Percentiles rank a stretch among this genome's conserved stretches.
phyloP scores from a whole-genome alignment of 495 filamentous ascomycete genomes.

The Parachaetomium inaequale region DNA sequence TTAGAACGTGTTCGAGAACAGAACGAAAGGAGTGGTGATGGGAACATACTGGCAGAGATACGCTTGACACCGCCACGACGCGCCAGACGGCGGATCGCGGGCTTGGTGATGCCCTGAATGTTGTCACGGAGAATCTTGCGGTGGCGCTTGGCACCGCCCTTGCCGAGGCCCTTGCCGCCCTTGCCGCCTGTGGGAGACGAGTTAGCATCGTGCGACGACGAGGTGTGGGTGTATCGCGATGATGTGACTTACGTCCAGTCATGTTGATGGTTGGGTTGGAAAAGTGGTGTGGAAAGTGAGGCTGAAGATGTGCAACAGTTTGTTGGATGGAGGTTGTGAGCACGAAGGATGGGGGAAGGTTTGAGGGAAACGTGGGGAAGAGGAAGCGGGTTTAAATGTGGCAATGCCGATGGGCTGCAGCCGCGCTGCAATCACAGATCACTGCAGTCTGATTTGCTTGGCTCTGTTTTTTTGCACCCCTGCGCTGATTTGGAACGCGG shows the following conservation, averaged over 20 bases:
- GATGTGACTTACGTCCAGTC: conserved; percentile 87
- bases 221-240: conserved; percentile 16
- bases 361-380: conserved; percentile 48
- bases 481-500: conserved; percentile 23
- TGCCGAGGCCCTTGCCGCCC: conserved; percentile 94
- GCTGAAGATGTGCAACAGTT: conserved; percentile 36
- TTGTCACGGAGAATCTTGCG: conserved; percentile 99
- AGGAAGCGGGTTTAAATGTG: conserved; percentile 41
- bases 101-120: conserved; percentile 99
- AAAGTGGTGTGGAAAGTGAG: conserved; percentile 30
- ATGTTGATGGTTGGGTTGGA: conserved; percentile 50
- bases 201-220: conserved; percentile 27
- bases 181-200: conserved; percentile 68
- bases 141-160: conserved; percentile 86
- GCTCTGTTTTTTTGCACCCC: conserved; percentile 23
- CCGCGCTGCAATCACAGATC: conserved; percentile 43
- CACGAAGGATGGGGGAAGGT: conserved; percentile 23
- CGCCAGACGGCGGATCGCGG: conserved; percentile 99
- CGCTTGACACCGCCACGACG: conserved; percentile 99
- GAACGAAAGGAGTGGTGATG: background rate
- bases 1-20: conserved; percentile 29
- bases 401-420: conserved; percentile 31
- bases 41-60: conserved; percentile 87
- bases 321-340: conserved; percentile 21
- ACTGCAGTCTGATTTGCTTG: conserved; percentile 38